Base-by-base conservation (phyloP, 176 grass and related monocot genomes). In the Cenchrus fungigraminus region DNA sequence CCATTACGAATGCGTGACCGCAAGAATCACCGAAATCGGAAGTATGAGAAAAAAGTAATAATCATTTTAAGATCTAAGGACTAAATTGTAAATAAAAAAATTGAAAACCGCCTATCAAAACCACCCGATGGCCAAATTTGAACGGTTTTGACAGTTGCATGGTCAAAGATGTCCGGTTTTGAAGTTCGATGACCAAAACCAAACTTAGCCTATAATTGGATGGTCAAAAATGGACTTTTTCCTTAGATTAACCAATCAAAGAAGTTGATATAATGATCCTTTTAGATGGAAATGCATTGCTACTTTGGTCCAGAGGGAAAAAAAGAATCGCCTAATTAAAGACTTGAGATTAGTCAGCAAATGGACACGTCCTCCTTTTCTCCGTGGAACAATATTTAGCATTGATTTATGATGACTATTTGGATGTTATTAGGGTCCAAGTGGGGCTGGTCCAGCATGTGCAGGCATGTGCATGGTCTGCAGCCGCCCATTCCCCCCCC, bases 401-500 rank as follows among this genome's bases (percentile, higher is more conserved):
- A 90, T 81, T 86, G 63, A 86, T 71, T 86, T 73, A 64, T 16
- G 71, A 58, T 6, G 63, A 86, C 83, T 90, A 77, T 86, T 86
- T 81, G 64, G 79, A 76, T 67, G 62, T 83, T 78, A 86, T 84
- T 79, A 83, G 59, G 56, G 80, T 78, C 74, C 74, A 87, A 31
- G 84, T 86, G 81, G 87, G 81, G 76, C 76, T 84, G 31, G 50
- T 67, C 51, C 68, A 60, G 28, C 87, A 89, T 84, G 87, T 89
- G 87, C 81, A 66, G 68, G 59, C 87, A 89, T 89, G 87, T 84
- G 87, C 81, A 89, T 84, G 87, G 81, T 88, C 87, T 89, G 87
- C 59, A 37, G 51, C 71, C 58, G 77, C 52, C 86, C n/a, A 40
- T 40, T 40, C 66, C 37, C 34, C 66, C 74, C 49, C 50, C 58